These are phyloP conservation scores for Myxozyma lipomycoides DNA, from an alignment of 805 yeast species.

Conservation along the genomic window DNA sequence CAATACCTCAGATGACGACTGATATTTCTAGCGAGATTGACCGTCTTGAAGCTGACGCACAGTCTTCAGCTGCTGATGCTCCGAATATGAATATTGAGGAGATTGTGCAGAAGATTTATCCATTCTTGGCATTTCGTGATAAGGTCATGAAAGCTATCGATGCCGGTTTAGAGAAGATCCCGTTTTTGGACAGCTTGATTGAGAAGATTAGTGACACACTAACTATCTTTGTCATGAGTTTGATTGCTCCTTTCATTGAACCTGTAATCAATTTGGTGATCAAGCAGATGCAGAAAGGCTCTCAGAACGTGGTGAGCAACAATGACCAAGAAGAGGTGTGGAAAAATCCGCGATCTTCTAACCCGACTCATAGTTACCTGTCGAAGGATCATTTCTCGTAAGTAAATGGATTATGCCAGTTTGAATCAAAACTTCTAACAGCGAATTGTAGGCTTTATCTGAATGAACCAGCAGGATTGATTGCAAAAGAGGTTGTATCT, in stretches of 20 bases:
- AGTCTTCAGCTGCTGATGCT: constrained; percentile 10
- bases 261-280: constrained; percentile 27
- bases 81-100: constrained; percentile 11
- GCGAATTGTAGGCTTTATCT: constrained; percentile 24
- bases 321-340: constrained; percentile 31
- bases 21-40: constrained; percentile 14
- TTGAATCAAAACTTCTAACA: no score
- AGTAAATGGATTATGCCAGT: no score
- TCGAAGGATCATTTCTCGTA: constrained; percentile 31
- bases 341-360: constrained; percentile 25
- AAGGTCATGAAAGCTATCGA: constrained; percentile 16
- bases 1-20: background rate
- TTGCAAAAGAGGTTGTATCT: constrained; percentile 24
- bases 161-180: constrained; percentile 23
- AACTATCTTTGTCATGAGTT: constrained; percentile 29
- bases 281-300: constrained; percentile 22
- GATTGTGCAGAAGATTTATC: constrained; percentile 19
- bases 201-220: constrained; percentile 29
- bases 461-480: constrained; percentile 29
- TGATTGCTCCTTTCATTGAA: constrained; percentile 28
- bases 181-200: constrained; percentile 22
- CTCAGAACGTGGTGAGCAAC: constrained; percentile 21
- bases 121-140: constrained; percentile 24
- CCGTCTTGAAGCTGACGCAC: constrained; percentile 9
- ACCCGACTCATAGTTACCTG: constrained; percentile 30